A percentile compares a stretch with the other conserved stretches of the same genome.
phyloP scores from a whole-genome alignment of 495 filamentous ascomycete species.

The Penicillium waksmanii region DNA sequence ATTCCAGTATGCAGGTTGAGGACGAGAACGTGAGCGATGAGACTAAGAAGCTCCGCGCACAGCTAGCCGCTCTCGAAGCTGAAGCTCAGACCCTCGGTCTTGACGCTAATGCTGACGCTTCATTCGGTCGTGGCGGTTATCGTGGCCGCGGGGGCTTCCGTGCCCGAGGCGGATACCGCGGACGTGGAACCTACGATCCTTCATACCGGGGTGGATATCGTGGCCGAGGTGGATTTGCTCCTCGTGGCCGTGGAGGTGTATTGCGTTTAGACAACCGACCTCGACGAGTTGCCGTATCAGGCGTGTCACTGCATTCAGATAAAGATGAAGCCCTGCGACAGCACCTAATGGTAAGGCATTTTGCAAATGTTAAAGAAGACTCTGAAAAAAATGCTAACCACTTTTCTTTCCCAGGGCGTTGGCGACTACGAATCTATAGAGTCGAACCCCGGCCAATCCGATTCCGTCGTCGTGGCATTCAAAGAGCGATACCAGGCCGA shows the following conservation, averaged over 20 bases:
- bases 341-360: conserved; percentile 75
- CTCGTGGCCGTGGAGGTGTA: conserved; percentile 52
- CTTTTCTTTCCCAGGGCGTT: conserved; percentile 59
- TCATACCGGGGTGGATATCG: conserved; percentile 54
- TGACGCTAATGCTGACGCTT: conserved; percentile 50
- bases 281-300: conserved; percentile 72
- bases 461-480: conserved; percentile 73
- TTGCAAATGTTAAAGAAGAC: conserved; percentile 20
- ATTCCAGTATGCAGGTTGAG: conserved; percentile 33
- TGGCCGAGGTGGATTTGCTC: conserved; percentile 56
- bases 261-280: conserved; percentile 88
- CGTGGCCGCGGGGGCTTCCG: conserved; percentile 40
- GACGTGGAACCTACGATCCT: conserved; percentile 47
- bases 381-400: conserved; percentile 7
- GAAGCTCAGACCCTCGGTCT: conserved; percentile 83
- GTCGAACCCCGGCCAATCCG: conserved; percentile 56
- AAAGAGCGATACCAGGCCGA: conserved; percentile 90
- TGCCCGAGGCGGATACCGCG: conserved; percentile 50
- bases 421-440: conserved; percentile 83
- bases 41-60: conserved; percentile 71
- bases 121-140: conserved; percentile 26
- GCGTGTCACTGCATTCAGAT: conserved; percentile 67
- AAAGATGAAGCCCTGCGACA: conserved; percentile 85
- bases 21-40: conserved; percentile 57
- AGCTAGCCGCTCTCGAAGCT: conserved; percentile 80